Evolutionary conservation across 331 rosid species (phyloP).

Genomic region (Quercus phellos): DNA sequence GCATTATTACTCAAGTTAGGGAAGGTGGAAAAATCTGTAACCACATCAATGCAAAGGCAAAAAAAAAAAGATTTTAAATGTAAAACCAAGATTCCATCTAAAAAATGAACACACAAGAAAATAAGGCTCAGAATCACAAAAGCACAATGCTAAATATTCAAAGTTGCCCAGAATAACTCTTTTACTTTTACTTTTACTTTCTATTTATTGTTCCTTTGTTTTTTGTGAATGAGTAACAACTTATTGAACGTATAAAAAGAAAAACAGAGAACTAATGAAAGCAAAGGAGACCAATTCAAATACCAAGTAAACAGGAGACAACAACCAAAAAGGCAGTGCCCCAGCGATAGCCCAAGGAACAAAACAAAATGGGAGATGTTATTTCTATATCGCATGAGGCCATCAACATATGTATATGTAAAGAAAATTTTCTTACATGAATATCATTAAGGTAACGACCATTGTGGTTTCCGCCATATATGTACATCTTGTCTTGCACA

Average conservation of each 20-base stretch:
- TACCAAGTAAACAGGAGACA: neutral
- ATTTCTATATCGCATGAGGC: neutral
- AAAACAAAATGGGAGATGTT: neutral
- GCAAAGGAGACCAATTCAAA: neutral
- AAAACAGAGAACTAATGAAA: neutral
- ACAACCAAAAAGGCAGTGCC: neutral
- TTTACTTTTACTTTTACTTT: neutral
- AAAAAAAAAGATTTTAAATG: neutral
- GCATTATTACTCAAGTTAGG: slow-evolving; percentile 27
- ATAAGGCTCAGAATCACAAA: neutral
- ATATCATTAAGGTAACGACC: slow-evolving; percentile 94
- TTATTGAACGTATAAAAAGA: neutral
- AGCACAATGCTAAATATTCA: neutral
- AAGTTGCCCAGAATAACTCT: neutral
- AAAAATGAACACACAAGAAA: neutral
- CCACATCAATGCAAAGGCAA: slow-evolving; percentile 9
- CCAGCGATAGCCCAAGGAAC: neutral
- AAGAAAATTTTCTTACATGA: slow-evolving; percentile 52
- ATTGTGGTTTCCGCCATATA: slow-evolving; percentile 95
- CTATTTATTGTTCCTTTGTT: neutral
- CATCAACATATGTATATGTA: neutral
- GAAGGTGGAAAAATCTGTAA: neutral
- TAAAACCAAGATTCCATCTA: neutral
- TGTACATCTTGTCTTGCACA: slow-evolving; percentile 85
- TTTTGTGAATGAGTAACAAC: neutral